Base-by-base conservation (phyloP, 2,329 filamentous ascomycete species). In the Hortaea sp. region DNA sequence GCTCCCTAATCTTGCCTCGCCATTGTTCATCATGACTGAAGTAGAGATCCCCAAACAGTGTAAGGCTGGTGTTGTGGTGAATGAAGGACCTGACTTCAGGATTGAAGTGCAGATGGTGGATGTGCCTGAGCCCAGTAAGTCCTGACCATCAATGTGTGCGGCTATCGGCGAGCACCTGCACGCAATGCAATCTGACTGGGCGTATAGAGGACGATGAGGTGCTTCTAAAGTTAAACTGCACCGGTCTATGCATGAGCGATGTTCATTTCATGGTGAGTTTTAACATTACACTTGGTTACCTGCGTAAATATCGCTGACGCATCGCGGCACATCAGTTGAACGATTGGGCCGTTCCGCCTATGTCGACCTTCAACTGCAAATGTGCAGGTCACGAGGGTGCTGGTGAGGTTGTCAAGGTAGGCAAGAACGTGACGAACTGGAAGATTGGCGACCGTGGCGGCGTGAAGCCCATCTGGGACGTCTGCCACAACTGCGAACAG, bases 211-310 rank as follows among this genome's bases (percentile, higher is more conserved):
- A 53, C 6, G 67, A 77, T 42, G 76, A 81, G 48, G 62, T 80
- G 20, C 66, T 81, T 7, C 67, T 81, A 55, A 73, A 70, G 44
- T 66, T 81, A 44, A 80, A 79, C 47, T 69, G 68, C 28, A 81
- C 76, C 1, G 77, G 77, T 0, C 66, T 81, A 42, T 80, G 77
- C 63, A 71, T 73, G 49, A 72, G 69, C 31, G 77, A 81, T 53
- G 61, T 81, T 12, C 76, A 80, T 55, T 73, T 73, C 4, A 20
- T 20, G 20, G 20, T 20, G 20, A 20, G 20, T 20, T 20, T 20
- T 20, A 20, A 20, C 20, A 20, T 2, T 20, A 20, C 20, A 4
- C 4, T 4, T 20, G 20, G 20, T 20, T 20, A 20, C 2, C 20
- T 20, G 20, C 20, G 20, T 4, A 20, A 20, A 20, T 20, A 20